These are phyloP conservation scores for Aspergillus clavatus DNA, from an alignment of 2,329 filamentous ascomycete genomes.

Conservation along the genomic window DNA sequence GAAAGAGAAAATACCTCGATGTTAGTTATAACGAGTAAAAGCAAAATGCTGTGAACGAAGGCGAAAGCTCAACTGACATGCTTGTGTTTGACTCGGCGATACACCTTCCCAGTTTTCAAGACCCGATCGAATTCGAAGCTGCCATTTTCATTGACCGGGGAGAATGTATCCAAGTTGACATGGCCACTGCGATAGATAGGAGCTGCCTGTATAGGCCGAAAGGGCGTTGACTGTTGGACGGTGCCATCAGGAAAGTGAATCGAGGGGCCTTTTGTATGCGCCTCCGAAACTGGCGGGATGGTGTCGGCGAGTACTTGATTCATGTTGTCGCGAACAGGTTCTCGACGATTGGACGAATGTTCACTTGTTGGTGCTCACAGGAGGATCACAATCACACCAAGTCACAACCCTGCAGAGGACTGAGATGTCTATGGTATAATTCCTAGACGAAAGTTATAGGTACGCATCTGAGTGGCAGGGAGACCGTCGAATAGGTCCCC, in stretches of 20 bases:
- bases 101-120: slow-evolving; percentile 79
- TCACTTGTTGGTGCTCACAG: background rate
- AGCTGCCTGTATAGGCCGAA: slow-evolving; percentile 18
- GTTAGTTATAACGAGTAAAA: background rate
- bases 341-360: background rate
- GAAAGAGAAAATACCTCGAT: background rate
- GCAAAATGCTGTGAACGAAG: slow-evolving; percentile 3
- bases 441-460: slow-evolving; percentile 3
- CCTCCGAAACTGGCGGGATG: slow-evolving; percentile 20
- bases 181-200: slow-evolving; percentile 40
- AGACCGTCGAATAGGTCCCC: slow-evolving; percentile 5
- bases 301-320: slow-evolving; percentile 17
- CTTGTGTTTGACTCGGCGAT: slow-evolving; percentile 88
- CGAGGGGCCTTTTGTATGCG: slow-evolving; percentile 19
- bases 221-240: slow-evolving; percentile 18
- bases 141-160: slow-evolving; percentile 88
- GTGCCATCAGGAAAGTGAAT: slow-evolving; percentile 26
- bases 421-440: background rate
- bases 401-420: background rate
- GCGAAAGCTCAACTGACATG: slow-evolving; percentile 57
- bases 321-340: slow-evolving; percentile 16
- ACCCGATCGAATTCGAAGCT: slow-evolving; percentile 95
- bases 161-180: slow-evolving; percentile 61
- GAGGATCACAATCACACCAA: background rate
- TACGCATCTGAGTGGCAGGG: slow-evolving; percentile 8